Conservation (phyloP, 2,329 filamentous ascomycete species). For the Lecanoromycetidae sp. region DNA sequence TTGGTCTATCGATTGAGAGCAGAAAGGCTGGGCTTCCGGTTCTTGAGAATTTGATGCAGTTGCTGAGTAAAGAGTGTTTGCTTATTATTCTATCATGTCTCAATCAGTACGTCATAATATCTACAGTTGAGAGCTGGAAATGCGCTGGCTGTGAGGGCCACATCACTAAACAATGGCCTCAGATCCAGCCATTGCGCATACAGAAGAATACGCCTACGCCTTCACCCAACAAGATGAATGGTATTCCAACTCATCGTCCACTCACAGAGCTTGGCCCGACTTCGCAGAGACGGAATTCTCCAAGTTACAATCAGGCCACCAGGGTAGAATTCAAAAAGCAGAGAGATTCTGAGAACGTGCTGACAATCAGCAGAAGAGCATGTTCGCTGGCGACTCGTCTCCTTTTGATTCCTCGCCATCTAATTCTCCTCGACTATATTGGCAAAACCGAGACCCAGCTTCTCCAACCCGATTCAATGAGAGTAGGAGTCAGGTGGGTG, state of each 20-base stretch:
- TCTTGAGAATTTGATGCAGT: background rate
- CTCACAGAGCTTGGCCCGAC: conserved; percentile 81
- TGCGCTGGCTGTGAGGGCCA: conserved; percentile 1
- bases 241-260: conserved; percentile 53
- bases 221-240: conserved; percentile 52
- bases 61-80: background rate
- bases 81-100: conserved; percentile 8
- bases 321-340: conserved; percentile 61
- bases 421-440: conserved; percentile 75
- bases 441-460: conserved; percentile 64
- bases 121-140: background rate
- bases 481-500: conserved; percentile 51
- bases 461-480: conserved; percentile 57
- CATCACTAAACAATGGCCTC: conserved; percentile 7
- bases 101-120: conserved; percentile 13
- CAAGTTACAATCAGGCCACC: conserved; percentile 66
- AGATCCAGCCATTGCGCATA: conserved; percentile 25
- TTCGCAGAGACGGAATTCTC: conserved; percentile 80
- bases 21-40: background rate
- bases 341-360: conserved; percentile 17
- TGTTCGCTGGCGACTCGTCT: conserved; percentile 60
- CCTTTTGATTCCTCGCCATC: conserved; percentile 75
- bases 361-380: conserved; percentile 46
- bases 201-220: conserved; percentile 26
- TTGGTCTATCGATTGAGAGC: background rate